phyloP scores from a whole-genome alignment of 1,284 basidiomycete species.

The Ganoderma boninense region DNA sequence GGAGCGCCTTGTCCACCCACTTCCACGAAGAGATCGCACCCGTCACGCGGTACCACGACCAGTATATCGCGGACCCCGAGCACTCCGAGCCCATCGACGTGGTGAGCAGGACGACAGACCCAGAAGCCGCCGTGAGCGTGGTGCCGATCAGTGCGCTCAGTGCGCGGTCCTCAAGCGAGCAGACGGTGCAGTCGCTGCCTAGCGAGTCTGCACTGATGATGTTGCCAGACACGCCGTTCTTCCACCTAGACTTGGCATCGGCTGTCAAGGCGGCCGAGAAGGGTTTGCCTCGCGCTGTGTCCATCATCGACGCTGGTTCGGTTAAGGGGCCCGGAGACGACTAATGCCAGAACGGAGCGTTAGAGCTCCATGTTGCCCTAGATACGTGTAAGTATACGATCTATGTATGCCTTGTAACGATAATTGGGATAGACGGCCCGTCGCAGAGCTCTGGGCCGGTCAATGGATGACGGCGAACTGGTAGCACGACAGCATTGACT shows the following conservation, averaged over 20 bases:
- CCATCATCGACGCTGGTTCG: constrained; percentile 15
- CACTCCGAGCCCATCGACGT: constrained; percentile 27
- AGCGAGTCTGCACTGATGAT: constrained; percentile 42
- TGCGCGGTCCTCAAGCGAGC: constrained; percentile 34
- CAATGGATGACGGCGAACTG: neutral
- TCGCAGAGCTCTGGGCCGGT: neutral
- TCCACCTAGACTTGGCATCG: constrained; percentile 82
- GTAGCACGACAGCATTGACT: neutral
- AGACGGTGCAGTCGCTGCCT: constrained; percentile 34
- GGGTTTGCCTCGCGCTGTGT: constrained; percentile 27
- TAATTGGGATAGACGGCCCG: constrained; percentile 5
- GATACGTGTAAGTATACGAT: constrained; percentile 24
- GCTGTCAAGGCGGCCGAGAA: constrained; percentile 77
- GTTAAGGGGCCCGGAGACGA: neutral
- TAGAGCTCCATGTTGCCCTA: neutral
- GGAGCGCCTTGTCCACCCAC: constrained; percentile 48
- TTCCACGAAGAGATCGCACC: constrained; percentile 73
- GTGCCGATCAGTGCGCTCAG: constrained; percentile 10
- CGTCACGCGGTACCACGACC: constrained; percentile 68
- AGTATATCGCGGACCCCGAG: constrained; percentile 39
- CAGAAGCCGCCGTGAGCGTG: constrained; percentile 18
- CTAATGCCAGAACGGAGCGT: neutral
- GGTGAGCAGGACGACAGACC: constrained; percentile 25
- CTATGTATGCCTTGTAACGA: constrained; percentile 26
- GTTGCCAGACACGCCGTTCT: constrained; percentile 75